phyloP scores from a whole-genome alignment of 2,329 filamentous ascomycete species.

The Sporothrix luriei region DNA sequence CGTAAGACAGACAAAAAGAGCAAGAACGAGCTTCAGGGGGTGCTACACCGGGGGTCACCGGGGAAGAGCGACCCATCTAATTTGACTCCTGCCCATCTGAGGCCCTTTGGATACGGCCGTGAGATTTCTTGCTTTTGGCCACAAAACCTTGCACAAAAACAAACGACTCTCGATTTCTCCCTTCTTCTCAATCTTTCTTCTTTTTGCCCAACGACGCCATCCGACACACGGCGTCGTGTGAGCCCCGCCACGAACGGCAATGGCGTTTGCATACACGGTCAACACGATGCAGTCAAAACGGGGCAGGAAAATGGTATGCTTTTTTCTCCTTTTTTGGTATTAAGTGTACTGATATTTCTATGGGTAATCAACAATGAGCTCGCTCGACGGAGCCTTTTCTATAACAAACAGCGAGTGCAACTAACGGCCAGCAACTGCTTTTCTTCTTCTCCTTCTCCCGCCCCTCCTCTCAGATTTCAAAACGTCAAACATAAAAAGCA shows the following conservation, averaged over 20 bases:
- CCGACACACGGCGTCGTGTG: not conserved
- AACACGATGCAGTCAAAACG: not conserved
- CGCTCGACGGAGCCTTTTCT: not conserved
- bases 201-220: not conserved
- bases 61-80: not conserved
- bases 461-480: not conserved
- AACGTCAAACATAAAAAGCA: conserved; percentile 6
- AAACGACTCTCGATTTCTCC: too few species aligned
- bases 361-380: not conserved
- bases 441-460: not conserved
- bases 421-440: not conserved
- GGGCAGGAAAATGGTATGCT: not conserved
- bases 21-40: not conserved
- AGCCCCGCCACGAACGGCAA: not conserved
- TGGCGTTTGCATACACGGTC: not conserved
- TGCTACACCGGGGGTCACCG: not conserved
- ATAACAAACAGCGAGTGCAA: too few species aligned
- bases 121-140: not conserved
- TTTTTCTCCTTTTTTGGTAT: conserved; percentile 17
- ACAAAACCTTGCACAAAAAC: not conserved
- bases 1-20: not conserved
- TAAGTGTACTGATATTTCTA: not conserved
- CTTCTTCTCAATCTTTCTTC: not conserved
- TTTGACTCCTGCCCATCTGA: conserved; percentile 6
- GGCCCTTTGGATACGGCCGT: too few species aligned